Evolutionary conservation across 108 stramenopile species (phyloP).

Genomic region (Cyclotella cryptica): DNA sequence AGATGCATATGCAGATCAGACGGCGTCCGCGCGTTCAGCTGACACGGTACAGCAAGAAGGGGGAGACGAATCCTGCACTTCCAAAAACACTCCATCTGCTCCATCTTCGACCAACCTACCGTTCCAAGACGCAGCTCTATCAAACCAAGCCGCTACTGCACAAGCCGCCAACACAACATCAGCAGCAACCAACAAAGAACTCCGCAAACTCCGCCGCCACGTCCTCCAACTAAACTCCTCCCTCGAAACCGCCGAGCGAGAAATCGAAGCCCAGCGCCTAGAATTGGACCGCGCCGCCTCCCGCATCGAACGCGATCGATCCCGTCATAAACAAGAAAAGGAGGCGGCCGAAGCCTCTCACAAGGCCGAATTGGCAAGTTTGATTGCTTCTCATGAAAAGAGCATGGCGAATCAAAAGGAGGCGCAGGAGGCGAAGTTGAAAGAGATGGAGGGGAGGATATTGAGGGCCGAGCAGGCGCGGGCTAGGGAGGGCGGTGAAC

Average conservation of each 20-base stretch:
- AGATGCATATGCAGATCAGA: background rate
- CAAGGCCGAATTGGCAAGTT: conserved; percentile 52
- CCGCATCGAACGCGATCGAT: conserved; percentile 82
- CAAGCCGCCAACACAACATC: background rate
- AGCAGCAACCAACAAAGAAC: conserved; percentile 57
- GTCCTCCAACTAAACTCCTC: conserved; percentile 77
- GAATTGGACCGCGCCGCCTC: conserved; percentile 79
- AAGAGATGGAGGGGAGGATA: conserved; percentile 58
- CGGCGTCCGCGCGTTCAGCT: background rate
- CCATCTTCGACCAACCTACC: background rate
- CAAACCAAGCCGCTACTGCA: background rate
- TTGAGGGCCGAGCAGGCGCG: conserved; percentile 48
- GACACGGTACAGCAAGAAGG: background rate
- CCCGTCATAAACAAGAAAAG: conserved; percentile 65
- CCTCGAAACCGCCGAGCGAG: conserved; percentile 77
- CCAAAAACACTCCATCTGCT: background rate
- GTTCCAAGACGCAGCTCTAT: background rate
- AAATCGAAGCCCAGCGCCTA: conserved; percentile 78
- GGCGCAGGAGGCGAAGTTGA: conserved; percentile 48
- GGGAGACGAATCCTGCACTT: background rate
- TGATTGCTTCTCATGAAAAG: conserved; percentile 64
- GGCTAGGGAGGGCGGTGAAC: conserved; percentile 77
- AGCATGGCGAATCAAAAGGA: conserved; percentile 58
- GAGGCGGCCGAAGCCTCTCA: conserved; percentile 57
- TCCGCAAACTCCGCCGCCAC: conserved; percentile 71